Conservation (phyloP, 805 yeast species). For the Metschnikowia amazonensis region DNA sequence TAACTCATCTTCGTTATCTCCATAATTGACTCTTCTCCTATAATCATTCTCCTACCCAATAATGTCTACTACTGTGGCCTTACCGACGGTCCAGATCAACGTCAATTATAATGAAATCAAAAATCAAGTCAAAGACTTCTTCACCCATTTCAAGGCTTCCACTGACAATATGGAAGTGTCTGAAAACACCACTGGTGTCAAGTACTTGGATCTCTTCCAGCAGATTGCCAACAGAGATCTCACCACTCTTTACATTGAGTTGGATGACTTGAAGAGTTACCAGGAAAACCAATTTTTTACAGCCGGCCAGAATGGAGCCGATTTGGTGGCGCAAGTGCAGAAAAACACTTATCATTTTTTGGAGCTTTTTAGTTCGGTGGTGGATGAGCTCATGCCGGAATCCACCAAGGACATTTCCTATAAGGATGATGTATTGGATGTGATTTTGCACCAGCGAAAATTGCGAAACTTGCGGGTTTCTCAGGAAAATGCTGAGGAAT, state of each 20-base stretch:
- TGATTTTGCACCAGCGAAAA: slow-evolving; percentile 84
- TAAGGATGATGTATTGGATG: slow-evolving; percentile 88
- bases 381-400: slow-evolving; percentile 80
- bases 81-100: slow-evolving; percentile 66
- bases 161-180: slow-evolving; percentile 9
- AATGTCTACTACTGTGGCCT: slow-evolving; percentile 27
- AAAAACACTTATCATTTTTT: slow-evolving; percentile 75
- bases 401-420: slow-evolving; percentile 79
- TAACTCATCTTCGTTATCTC: too few relatives aligned
- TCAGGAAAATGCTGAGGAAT: slow-evolving; percentile 63
- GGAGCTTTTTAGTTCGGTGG: slow-evolving; percentile 69
- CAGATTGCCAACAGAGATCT: slow-evolving; percentile 79
- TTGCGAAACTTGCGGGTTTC: slow-evolving; percentile 73
- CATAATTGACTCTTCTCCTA: too few relatives aligned
- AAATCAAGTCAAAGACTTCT: slow-evolving; percentile 57
- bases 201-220: slow-evolving; percentile 73
- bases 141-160: slow-evolving; percentile 58
- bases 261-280: slow-evolving; percentile 77
- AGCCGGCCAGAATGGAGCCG: slow-evolving; percentile 15
- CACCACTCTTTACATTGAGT: slow-evolving; percentile 64
- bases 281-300: slow-evolving; percentile 44
- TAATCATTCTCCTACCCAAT: not conserved
- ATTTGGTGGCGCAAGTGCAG: slow-evolving; percentile 55
- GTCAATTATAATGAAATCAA: slow-evolving; percentile 69
- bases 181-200: slow-evolving; percentile 28